A percentile compares a stretch with the other conserved stretches of the same genome.
Conservation (phyloP, 106 monocot genomes). For the Cymbidium sinense region DNA sequence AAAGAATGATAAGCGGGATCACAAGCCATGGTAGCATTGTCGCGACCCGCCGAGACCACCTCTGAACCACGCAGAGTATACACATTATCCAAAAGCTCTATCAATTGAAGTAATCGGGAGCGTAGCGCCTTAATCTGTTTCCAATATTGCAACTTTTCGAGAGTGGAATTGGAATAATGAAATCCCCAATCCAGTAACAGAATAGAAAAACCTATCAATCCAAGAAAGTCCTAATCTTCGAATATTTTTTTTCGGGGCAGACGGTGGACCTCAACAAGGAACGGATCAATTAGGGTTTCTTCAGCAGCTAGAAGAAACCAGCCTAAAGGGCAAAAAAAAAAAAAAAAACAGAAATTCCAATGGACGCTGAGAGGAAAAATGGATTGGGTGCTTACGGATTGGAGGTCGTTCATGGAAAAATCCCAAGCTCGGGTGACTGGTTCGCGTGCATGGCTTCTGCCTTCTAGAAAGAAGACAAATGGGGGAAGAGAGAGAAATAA, state of each 20-base stretch:
- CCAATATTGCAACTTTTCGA: neutral
- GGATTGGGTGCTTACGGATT: conserved; percentile 11
- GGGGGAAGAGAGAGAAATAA: neutral
- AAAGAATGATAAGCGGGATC: conserved; percentile 37
- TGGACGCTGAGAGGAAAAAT: neutral
- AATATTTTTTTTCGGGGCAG: neutral
- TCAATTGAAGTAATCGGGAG: neutral
- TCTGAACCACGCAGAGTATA: conserved; percentile 55
- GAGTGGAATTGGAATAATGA: conserved; percentile 2
- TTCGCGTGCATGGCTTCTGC: conserved; percentile 3
- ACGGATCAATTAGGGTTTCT: conserved; percentile 23
- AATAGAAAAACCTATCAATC: neutral
- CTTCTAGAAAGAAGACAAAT: neutral
- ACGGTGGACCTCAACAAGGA: conserved; percentile 5
- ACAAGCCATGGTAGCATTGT: conserved; percentile 72
- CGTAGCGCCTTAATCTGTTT: neutral
- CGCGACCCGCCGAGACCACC: conserved; percentile 37
- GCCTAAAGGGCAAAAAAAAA: neutral
- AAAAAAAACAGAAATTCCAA: no score
- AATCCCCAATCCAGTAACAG: conserved; percentile 6
- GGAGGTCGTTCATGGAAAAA: conserved; percentile 1
- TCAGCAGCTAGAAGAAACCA: neutral
- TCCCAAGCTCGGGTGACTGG: conserved; percentile 11
- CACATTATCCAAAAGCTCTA: conserved; percentile 46
- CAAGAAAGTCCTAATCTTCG: conserved; percentile 9